Evolutionary conservation across 495 filamentous ascomycete genomes (phyloP), one percentile per base, ranked within the genome.

Genomic region (Glonium stellatum): DNA sequence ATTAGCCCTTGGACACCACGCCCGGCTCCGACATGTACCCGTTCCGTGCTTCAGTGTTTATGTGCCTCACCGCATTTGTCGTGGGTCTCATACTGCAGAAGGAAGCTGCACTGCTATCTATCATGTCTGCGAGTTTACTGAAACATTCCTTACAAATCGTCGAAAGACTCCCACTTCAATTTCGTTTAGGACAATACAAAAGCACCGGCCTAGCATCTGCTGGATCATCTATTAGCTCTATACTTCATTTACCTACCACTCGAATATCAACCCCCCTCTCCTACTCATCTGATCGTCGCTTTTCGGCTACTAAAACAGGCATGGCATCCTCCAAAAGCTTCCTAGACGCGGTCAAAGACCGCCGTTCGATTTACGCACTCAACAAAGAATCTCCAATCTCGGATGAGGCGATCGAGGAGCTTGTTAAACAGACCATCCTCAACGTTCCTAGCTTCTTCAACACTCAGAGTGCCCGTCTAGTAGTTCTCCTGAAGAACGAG

Each of bases 401-500:
- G 58, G 74, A 79, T 61, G 70, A 72, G 18, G 74, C 74, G 64
- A 76, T 88, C 73, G 69, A 78, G 61, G 76, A 82, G 62, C 78
- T 87, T 68, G 75, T 83, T 65, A 74, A 76, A 63, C 69, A 81
- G 48, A 70, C 73, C 44, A 61, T 86, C 55, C 73, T 77, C 52
- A 77, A 86, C 69, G 71, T 79, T 35, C 84, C 84, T 18, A 76
- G 71, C 39, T 79, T 77, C 67, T 87, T 86, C 82, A 87, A 87
- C 79, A 80, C 79, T 47, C 84, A 87, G 74, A 76, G 74, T 67
- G 78, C 82, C 66, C 82, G 84, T 54, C 70, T 79, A 39, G 73
- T 87, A 13, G 78, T 86, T 25, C 78, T 87, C 61, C 74, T 85
- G 67, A 80, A 80, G 55, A 78, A 72, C 57, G 82, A 85, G 67